Percentiles rank a stretch among this genome's conserved stretches.
phyloP scores from a whole-genome alignment of 768 basidiomycete species.

The Amanita rubescens region DNA sequence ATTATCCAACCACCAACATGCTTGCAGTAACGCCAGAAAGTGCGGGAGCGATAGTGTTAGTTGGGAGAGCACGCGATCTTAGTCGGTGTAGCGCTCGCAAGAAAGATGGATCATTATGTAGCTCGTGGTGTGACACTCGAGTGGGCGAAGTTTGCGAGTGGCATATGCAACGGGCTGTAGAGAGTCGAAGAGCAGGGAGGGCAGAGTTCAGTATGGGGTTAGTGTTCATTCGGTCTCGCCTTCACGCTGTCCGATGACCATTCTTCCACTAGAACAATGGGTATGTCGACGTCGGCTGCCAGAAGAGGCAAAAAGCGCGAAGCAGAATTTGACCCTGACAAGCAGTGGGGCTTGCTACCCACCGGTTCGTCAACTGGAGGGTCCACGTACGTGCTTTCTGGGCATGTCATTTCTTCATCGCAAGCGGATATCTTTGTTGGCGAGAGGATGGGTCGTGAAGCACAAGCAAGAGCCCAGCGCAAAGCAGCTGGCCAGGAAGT shows the following conservation, averaged over 20 bases:
- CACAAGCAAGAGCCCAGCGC: constrained; percentile 70
- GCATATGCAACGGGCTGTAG: constrained; percentile 79
- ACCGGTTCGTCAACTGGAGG: constrained; percentile 25
- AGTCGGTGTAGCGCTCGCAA: constrained; percentile 76
- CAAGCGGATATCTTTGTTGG: constrained; percentile 41
- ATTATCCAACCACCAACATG: constrained; percentile 43
- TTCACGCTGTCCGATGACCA: background rate
- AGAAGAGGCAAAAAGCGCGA: constrained; percentile 31
- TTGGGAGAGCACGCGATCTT: constrained; percentile 83
- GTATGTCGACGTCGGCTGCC: constrained; percentile 47
- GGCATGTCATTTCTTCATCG: constrained; percentile 48
- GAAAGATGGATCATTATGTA: constrained; percentile 75
- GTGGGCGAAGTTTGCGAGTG: constrained; percentile 86
- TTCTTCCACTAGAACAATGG: constrained; percentile 51
- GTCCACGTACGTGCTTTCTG: constrained; percentile 75
- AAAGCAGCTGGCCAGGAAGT: constrained; percentile 47
- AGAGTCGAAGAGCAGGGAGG: constrained; percentile 63
- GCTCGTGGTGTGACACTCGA: constrained; percentile 88
- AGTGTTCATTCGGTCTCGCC: constrained; percentile 17
- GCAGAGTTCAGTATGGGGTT: constrained; percentile 86
- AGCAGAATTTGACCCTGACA: constrained; percentile 54
- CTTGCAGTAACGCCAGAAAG: constrained; percentile 85
- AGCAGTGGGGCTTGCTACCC: constrained; percentile 74
- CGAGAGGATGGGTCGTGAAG: constrained; percentile 75
- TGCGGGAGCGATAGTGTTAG: constrained; percentile 69